Evolutionary conservation across 345 rosid genomes (phyloP).

Genomic region (Gossypium australe): DNA sequence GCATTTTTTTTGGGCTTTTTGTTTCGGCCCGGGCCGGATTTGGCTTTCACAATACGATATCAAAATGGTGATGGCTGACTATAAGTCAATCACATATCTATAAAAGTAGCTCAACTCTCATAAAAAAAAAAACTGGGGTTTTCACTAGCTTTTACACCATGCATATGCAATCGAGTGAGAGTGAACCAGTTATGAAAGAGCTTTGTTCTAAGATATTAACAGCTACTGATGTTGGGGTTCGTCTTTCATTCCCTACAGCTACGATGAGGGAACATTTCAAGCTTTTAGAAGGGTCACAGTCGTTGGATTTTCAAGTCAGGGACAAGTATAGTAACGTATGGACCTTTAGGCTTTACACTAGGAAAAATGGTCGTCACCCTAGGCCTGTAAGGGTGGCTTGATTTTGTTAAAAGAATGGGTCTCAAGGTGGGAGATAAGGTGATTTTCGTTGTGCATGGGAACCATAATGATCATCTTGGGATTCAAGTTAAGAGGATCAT

Average conservation of each 20-base stretch:
- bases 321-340: background rate
- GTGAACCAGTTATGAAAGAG: background rate
- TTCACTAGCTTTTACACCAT: background rate
- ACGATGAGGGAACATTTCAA: background rate
- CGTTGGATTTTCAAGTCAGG: background rate
- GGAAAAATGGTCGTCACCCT: background rate
- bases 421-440: background rate
- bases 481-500: background rate
- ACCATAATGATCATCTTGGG: background rate
- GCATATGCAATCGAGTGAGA: background rate
- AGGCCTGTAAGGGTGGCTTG: background rate
- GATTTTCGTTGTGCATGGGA: background rate
- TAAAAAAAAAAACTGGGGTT: background rate
- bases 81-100: no score
- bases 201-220: background rate
- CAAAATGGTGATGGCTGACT: no score
- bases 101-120: no score
- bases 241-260: background rate
- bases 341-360: conserved; percentile 3
- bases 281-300: background rate
- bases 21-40: no score
- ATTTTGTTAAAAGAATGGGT: background rate
- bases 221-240: background rate
- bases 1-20: no score
- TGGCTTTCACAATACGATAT: no score